Percentiles rank a stretch among this genome's conserved stretches.
phyloP scores from a whole-genome alignment of 2,329 filamentous ascomycete species.

The Cladosporium velox region DNA sequence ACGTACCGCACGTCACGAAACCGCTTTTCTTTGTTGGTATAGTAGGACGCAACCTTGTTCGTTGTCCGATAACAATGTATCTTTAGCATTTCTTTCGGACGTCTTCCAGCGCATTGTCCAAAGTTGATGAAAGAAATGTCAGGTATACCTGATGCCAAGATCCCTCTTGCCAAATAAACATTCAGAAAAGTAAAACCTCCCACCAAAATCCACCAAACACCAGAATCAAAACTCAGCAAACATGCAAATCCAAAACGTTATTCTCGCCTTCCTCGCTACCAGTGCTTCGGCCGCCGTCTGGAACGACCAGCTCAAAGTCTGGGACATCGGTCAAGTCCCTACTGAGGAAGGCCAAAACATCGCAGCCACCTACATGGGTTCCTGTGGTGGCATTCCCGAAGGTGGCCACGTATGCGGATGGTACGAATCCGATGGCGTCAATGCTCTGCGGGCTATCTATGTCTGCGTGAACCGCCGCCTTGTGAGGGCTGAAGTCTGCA shows the following conservation, averaged over 20 bases:
- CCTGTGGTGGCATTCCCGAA: not conserved
- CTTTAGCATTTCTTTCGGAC: not conserved
- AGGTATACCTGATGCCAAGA: not conserved
- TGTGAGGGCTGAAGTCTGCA: not conserved
- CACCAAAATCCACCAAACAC: not conserved
- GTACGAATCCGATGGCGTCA: not conserved
- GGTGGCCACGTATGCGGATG: not conserved
- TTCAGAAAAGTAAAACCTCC: not conserved
- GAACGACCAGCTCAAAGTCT: slow-evolving; percentile 2
- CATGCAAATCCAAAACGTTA: not conserved
- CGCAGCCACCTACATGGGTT: not conserved
- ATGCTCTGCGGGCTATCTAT: slow-evolving; percentile 1
- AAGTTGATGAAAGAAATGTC: not conserved
- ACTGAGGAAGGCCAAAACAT: not conserved
- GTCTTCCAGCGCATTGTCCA: not conserved
- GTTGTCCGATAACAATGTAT: not conserved
- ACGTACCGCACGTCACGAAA: not conserved
- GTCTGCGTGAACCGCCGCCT: not conserved
- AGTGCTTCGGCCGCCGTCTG: not conserved
- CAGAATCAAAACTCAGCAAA: not conserved
- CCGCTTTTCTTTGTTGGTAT: not conserved
- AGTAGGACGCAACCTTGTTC: no score
- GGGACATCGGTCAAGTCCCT: not conserved
- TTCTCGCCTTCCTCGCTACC: not conserved
- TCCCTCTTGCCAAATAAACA: not conserved